These are phyloP conservation scores for Alloteropsis angusta DNA, from an alignment of 202 grass and related monocot genomes.

Conservation along the genomic window DNA sequence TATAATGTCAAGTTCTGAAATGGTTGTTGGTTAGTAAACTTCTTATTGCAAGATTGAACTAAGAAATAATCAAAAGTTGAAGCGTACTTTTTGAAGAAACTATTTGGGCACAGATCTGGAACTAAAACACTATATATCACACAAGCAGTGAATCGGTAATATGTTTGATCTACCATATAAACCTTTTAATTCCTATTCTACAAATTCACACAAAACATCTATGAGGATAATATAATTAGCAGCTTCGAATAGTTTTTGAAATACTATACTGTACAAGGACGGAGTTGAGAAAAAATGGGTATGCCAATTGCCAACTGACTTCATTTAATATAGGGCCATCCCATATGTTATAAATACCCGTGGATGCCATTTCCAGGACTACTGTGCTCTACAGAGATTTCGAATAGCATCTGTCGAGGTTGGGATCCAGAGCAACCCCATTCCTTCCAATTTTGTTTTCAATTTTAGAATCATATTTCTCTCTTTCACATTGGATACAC, in stretches of 20 bases:
- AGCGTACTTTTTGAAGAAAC: neutral
- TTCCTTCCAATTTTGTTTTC: neutral
- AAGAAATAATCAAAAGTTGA: neutral
- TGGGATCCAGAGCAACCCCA: neutral
- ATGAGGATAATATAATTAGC: neutral
- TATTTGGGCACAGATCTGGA: neutral
- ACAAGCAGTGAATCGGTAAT: neutral
- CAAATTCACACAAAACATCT: neutral
- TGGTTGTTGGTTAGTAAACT: neutral
- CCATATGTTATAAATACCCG: constrained; percentile 20
- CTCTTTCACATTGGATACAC: neutral
- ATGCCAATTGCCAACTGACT: neutral
- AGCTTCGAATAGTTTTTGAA: neutral
- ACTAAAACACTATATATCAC: neutral
- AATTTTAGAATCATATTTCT: neutral
- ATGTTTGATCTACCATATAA: neutral
- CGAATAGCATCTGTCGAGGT: neutral
- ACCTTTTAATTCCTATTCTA: neutral
- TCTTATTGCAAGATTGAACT: too few species aligned
- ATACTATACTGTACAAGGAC: neutral
- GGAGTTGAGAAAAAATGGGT: neutral
- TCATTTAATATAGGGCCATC: constrained; percentile 1
- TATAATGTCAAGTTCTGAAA: neutral
- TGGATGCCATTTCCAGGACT: neutral
- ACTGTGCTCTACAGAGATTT: neutral